Percentiles rank a stretch among this genome's conserved stretches.
phyloP scores from a whole-genome alignment of 2,329 filamentous ascomycete genomes.

The Aspergillus pseudoterreus region DNA sequence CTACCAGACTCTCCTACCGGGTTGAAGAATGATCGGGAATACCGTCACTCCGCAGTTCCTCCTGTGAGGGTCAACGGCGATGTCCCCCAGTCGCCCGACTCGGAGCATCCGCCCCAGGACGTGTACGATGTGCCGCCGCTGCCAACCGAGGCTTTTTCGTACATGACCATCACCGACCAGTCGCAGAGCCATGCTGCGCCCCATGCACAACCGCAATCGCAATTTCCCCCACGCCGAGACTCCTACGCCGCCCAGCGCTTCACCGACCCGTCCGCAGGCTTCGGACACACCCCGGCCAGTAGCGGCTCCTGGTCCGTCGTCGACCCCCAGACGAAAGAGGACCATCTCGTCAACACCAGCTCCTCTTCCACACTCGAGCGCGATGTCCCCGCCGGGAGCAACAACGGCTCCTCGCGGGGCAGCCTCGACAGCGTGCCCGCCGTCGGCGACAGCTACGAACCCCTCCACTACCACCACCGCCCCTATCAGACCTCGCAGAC shows the following conservation, averaged over 20 bases:
- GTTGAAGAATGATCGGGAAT: conserved; percentile 19
- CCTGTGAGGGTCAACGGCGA: conserved; percentile 31
- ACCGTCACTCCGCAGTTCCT: conserved; percentile 31
- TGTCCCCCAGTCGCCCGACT: conserved; percentile 20
- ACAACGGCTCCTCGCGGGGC: conserved; percentile 31
- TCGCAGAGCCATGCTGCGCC: conserved; percentile 15
- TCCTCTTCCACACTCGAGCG: conserved; percentile 25
- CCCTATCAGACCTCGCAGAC: conserved; percentile 37
- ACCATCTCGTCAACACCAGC: conserved; percentile 13
- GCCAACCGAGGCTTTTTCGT: conserved; percentile 22
- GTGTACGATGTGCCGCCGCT: conserved; percentile 19
- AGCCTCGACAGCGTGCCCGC: conserved; percentile 35
- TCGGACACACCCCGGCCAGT: conserved; percentile 30
- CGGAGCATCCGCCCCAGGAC: conserved; percentile 25
- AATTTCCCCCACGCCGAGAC: conserved; percentile 23
- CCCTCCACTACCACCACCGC: conserved; percentile 52
- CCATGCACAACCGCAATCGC: conserved; percentile 1
- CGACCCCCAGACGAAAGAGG: conserved; percentile 24
- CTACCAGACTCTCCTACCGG: conserved; percentile 15
- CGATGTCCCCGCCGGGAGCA: conserved; percentile 18
- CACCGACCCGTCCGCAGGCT: conserved; percentile 6
- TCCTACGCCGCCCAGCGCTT: conserved; percentile 18
- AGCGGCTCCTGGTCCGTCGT: conserved; percentile 35
- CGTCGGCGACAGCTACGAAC: conserved; percentile 39
- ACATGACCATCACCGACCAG: conserved; percentile 23